phyloP scores from a whole-genome alignment of 495 filamentous ascomycete species.

The Trichoderma parareesei region DNA sequence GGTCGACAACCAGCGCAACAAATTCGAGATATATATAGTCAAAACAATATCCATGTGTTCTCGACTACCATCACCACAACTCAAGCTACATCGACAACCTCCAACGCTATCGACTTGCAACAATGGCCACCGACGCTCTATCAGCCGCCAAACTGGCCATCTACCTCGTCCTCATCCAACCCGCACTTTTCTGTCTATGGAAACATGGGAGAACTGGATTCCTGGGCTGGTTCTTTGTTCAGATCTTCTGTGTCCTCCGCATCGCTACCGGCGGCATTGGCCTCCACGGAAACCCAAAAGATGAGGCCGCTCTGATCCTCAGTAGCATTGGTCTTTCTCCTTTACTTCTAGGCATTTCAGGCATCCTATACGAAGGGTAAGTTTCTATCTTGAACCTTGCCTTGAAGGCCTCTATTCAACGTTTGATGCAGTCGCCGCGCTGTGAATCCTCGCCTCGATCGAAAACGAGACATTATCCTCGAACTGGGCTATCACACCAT shows the following conservation, averaged over 20 bases:
- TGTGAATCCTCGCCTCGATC: neutral
- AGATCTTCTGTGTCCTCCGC: neutral
- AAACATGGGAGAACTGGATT: slow-evolving; percentile 1
- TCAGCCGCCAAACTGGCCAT: neutral
- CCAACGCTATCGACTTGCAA: neutral
- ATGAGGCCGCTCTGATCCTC: neutral
- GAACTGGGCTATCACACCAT: neutral
- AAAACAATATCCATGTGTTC: too few species aligned
- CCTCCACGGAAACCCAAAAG: neutral
- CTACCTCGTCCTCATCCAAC: neutral
- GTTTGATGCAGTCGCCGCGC: neutral
- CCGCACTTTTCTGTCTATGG: neutral
- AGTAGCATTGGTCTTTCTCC: neutral
- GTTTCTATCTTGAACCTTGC: neutral
- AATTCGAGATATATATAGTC: too few species aligned
- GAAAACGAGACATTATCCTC: neutral
- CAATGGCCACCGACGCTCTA: neutral
- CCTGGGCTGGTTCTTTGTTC: neutral
- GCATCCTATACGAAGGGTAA: neutral
- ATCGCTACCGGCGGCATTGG: neutral
- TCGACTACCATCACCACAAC: neutral
- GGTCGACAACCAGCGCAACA: too few species aligned
- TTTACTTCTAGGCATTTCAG: neutral
- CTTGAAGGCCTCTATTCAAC: neutral
- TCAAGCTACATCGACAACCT: neutral